Conservation (phyloP, 2,329 filamentous ascomycete species). For the Intubia oerlemansii region DNA sequence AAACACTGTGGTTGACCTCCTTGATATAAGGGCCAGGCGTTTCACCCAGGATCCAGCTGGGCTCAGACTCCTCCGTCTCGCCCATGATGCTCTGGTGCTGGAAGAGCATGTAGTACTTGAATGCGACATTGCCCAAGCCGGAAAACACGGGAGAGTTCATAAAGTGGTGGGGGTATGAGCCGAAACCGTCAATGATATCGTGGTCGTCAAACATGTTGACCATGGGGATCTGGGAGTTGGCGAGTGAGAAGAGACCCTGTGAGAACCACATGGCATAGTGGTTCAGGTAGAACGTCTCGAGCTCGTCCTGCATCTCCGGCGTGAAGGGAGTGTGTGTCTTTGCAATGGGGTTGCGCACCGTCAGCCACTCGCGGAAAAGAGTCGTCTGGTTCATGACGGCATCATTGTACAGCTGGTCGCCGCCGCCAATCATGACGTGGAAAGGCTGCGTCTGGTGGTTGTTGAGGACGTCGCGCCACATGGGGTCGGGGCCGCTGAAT, state of each 20-base stretch:
- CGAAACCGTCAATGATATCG: constrained; percentile 77
- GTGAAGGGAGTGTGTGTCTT: constrained; percentile 67
- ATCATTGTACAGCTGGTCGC: constrained; percentile 95
- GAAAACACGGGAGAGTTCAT: constrained; percentile 82
- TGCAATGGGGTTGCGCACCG: constrained; percentile 55
- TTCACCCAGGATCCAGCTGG: constrained; percentile 73
- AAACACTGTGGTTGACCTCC: constrained; percentile 66
- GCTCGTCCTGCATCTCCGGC: constrained; percentile 62
- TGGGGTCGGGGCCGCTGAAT: constrained; percentile 79
- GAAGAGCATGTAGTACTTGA: constrained; percentile 98
- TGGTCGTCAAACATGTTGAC: constrained; percentile 97
- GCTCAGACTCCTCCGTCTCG: constrained; percentile 66
- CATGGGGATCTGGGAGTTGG: constrained; percentile 90
- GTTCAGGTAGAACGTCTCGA: constrained; percentile 75
- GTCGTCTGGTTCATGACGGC: constrained; percentile 52
- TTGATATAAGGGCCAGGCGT: constrained; percentile 76
- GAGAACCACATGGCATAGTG: constrained; percentile 92
- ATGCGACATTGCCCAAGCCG: constrained; percentile 74
- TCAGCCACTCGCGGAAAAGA: constrained; percentile 67
- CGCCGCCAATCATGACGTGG: constrained; percentile 95
- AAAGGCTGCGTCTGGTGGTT: constrained; percentile 80
- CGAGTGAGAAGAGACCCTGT: constrained; percentile 81
- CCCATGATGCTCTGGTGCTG: constrained; percentile 77
- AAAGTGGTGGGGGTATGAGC: constrained; percentile 78
- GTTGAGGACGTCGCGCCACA: constrained; percentile 94